A percentile compares a stretch with the other conserved stretches of the same genome.
Evolutionary conservation across 495 filamentous ascomycete genomes (phyloP).

Genomic region (Hypoxylon subgilvum): DNA sequence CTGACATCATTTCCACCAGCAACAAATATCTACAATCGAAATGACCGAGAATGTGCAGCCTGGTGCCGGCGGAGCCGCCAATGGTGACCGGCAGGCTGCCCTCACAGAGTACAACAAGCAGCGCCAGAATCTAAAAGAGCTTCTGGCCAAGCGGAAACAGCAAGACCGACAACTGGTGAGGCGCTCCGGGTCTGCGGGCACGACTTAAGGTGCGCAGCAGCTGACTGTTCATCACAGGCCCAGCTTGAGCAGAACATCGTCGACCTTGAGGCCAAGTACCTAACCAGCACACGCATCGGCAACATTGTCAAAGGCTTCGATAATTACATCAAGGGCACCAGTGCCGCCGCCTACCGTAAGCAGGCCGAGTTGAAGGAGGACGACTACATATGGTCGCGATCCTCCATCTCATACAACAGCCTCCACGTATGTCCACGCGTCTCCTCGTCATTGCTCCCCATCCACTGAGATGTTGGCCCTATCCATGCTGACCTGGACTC

Average conservation of each 20-base stretch:
- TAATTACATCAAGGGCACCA: constrained; percentile 87
- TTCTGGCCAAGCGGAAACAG: constrained; percentile 50
- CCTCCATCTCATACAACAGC: constrained; percentile 62
- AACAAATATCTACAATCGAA: neutral
- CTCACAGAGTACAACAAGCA: constrained; percentile 59
- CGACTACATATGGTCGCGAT: constrained; percentile 64
- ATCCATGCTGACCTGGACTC: constrained; percentile 23
- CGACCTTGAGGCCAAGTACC: constrained; percentile 82
- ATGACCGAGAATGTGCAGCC: constrained; percentile 65
- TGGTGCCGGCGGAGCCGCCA: constrained; percentile 37
- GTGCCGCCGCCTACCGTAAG: constrained; percentile 54
- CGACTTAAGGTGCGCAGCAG: neutral
- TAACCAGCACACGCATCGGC: constrained; percentile 85
- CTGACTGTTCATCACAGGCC: constrained; percentile 34
- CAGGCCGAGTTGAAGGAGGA: constrained; percentile 57
- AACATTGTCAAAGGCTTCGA: constrained; percentile 99
- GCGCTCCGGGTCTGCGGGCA: neutral
- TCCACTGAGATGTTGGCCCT: neutral
- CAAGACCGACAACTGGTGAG: constrained; percentile 55
- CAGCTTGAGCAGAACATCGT: constrained; percentile 78
- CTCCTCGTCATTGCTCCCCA: neutral
- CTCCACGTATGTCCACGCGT: constrained; percentile 47
- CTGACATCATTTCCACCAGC: neutral
- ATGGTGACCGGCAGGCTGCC: constrained; percentile 45
- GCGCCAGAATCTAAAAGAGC: constrained; percentile 55